Evolutionary conservation across 768 basidiomycete genomes (phyloP), one percentile per base, ranked within the genome.

Genomic region (Xerocomellus amylosporus): DNA sequence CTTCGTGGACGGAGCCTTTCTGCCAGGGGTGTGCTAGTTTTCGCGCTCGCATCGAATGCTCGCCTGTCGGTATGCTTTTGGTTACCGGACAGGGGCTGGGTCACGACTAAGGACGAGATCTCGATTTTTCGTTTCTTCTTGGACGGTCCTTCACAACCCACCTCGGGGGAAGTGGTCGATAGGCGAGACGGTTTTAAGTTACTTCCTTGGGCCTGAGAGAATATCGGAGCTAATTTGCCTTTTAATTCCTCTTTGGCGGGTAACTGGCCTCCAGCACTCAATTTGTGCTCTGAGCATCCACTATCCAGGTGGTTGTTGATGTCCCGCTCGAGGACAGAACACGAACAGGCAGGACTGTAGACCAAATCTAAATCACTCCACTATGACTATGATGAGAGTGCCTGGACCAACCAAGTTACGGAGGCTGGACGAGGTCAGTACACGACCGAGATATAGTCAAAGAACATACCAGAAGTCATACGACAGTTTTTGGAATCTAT

Each of bases 1-100:
- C 68, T 68, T 13, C 72, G 76, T 2, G 91, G 91, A 9, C 91
- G 78, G 40, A 92, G 77, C 19, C 79, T 77, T 64, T 93, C 91
- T 1, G 92, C 87, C 1, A 93, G 70, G 0, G 88, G 88, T 3
- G 77, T 71, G 14, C 77, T 75, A 19, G 64, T 54, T 31, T 73
- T 60, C 2, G 71, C 36, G 34, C 67, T 58, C 12, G 49, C 19
- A 36, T 54, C 51, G 31, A 49, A 47, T 17, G 69, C 54, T 6
- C 56, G 58, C 24, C 63, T 64, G 54, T 64, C 65, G 20, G 46
- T 33, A 22, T 60, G 64, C 53, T 70, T 74, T 37, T 54, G 48
- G 1, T 22, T 28, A 19, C 52, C 24, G 1, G 60, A 49, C 36
- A 56, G 54, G 44, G 28, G 37, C 37, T 48, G 64, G 24, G 49